Evolutionary conservation across 2,329 filamentous ascomycete genomes (phyloP).

Genomic region (Huntiella bhutanensis): DNA sequence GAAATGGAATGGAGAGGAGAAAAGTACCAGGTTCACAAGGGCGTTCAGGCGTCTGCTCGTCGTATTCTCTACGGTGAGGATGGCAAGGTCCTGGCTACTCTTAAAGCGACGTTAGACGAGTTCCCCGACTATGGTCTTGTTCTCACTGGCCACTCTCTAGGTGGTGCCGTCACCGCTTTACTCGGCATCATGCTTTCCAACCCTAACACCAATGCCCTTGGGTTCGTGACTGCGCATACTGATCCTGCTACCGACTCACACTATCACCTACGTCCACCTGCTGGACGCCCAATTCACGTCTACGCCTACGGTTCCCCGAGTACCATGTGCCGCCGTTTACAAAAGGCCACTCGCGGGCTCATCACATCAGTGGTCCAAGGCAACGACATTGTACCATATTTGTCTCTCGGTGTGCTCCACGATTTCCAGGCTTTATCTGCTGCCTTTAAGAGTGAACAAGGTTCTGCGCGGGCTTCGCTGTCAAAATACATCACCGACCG

Average conservation of each 20-base stretch:
- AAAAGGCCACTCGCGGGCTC: conserved; percentile 50
- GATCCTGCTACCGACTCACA: conserved; percentile 14
- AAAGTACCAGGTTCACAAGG: conserved; percentile 53
- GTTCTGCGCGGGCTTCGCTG: conserved; percentile 47
- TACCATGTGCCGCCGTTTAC: conserved; percentile 50
- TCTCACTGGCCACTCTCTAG: conserved; percentile 49
- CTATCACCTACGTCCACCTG: conserved; percentile 23
- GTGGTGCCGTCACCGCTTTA: conserved; percentile 49
- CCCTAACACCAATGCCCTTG: conserved; percentile 29
- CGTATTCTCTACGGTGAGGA: conserved; percentile 49
- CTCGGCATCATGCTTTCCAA: conserved; percentile 54
- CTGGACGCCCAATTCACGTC: conserved; percentile 55
- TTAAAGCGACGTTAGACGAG: conserved; percentile 45
- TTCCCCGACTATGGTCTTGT: conserved; percentile 52
- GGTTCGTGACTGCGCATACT: conserved; percentile 42
- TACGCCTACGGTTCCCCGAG: conserved; percentile 62
- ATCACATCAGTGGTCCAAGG: conserved; percentile 59
- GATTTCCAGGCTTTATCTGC: conserved; percentile 56
- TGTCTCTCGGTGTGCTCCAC: conserved; percentile 55
- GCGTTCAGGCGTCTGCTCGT: conserved; percentile 51
- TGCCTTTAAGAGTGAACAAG: conserved; percentile 54
- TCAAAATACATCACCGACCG: conserved; percentile 46
- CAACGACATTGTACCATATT: conserved; percentile 52
- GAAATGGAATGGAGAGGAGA: conserved; percentile 43
- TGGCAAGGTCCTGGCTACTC: conserved; percentile 44